Percentiles rank a stretch among this genome's conserved stretches.
Conservation (phyloP, 2,329 filamentous ascomycete genomes). For the Xylaria sp. region DNA sequence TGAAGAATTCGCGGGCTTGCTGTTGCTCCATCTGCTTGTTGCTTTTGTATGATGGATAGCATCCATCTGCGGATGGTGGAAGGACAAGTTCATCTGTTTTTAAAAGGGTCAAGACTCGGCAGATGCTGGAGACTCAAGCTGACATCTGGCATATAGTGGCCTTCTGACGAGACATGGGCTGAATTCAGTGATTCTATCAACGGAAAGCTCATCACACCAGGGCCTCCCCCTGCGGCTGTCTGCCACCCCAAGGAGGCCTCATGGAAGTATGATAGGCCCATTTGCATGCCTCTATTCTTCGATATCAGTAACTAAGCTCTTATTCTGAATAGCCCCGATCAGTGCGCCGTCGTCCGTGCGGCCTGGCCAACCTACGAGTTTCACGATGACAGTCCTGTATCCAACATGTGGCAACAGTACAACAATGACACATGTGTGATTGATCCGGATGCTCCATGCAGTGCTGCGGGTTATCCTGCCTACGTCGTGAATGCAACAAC, state of each 20-base stretch:
- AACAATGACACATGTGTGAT: slow-evolving; percentile 49
- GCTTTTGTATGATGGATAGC: no score
- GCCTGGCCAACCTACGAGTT: slow-evolving; percentile 35
- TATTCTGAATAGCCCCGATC: slow-evolving; percentile 9
- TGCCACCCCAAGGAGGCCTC: slow-evolving; percentile 37
- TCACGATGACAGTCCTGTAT: slow-evolving; percentile 36
- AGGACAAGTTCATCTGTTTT: no score
- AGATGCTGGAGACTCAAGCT: not conserved
- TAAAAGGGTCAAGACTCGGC: not conserved
- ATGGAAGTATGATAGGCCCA: slow-evolving; percentile 25
- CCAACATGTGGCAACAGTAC: slow-evolving; percentile 38
- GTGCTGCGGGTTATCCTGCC: slow-evolving; percentile 36
- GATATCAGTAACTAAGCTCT: not conserved
- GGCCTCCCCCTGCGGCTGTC: slow-evolving; percentile 37
- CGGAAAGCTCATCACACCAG: slow-evolving; percentile 39
- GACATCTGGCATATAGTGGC: slow-evolving; percentile 38
- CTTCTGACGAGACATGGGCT: slow-evolving; percentile 40
- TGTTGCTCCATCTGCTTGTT: no score
- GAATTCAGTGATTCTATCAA: slow-evolving; percentile 41
- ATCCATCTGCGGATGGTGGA: no score
- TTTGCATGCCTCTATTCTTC: not conserved
- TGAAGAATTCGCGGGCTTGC: no score
- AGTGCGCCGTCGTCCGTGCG: slow-evolving; percentile 32
- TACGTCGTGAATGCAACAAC: slow-evolving; percentile 39
- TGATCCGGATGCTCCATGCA: slow-evolving; percentile 34